Percentiles rank a stretch among this genome's conserved stretches.
These are phyloP conservation scores for Corymbia citriodora DNA, from an alignment of 441 rosid genomes.

Conservation along the genomic window DNA sequence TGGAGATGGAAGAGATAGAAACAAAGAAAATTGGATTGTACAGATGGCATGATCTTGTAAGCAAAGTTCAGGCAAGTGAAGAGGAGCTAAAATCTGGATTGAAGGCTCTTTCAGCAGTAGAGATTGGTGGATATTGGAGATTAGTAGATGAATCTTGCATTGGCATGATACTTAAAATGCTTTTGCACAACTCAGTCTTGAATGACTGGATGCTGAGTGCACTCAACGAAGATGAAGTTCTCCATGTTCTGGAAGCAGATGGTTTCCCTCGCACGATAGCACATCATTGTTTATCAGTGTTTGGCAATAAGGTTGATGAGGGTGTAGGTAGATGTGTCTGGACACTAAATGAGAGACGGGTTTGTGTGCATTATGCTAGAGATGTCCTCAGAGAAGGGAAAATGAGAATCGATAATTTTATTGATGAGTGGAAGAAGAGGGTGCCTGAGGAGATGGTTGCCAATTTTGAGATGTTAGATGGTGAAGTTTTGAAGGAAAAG, in stretches of 20 bases:
- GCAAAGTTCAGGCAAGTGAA: constrained; percentile 76
- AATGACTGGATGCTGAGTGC: constrained; percentile 66
- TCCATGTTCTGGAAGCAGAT: constrained; percentile 47
- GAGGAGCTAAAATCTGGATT: constrained; percentile 57
- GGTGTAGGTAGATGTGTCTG: constrained; percentile 24
- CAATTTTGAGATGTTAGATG: constrained; percentile 72
- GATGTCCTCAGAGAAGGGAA: constrained; percentile 51
- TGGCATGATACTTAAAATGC: constrained; percentile 56
- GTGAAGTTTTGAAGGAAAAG: constrained; percentile 79
- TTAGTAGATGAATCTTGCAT: constrained; percentile 58
- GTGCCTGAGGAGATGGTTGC: constrained; percentile 67
- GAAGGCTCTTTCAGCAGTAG: constrained; percentile 59
- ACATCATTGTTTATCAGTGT: constrained; percentile 53
- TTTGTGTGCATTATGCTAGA: constrained; percentile 74
- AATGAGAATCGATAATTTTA: constrained; percentile 53
- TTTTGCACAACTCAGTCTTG: constrained; percentile 56
- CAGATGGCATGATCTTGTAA: constrained; percentile 65
- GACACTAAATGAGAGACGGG: constrained; percentile 62
- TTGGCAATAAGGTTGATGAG: constrained; percentile 40
- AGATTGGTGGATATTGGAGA: constrained; percentile 89
- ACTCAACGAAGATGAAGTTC: constrained; percentile 55
- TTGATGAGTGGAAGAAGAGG: constrained; percentile 61
- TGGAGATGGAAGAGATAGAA: constrained; percentile 22
- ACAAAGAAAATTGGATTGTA: constrained; percentile 24
- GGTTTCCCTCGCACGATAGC: constrained; percentile 57